phyloP scores from a whole-genome alignment of 208 protist species.

The Leishmania gerbilli region DNA sequence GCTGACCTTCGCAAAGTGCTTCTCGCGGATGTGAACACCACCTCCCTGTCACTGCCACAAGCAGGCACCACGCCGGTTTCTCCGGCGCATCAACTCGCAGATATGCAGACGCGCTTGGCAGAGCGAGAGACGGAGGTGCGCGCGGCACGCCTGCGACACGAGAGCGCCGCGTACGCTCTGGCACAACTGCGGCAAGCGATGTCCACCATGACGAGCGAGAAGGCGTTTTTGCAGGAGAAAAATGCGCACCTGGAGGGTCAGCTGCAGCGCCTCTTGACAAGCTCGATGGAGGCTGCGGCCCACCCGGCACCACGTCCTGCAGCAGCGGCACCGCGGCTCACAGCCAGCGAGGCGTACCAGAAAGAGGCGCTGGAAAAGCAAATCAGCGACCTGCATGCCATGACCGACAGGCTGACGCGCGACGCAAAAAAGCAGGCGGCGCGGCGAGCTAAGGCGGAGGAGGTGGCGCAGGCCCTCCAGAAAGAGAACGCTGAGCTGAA shows the following conservation, averaged over 20 bases:
- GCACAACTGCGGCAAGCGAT: constrained; percentile 29
- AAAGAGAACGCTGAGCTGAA: constrained; percentile 50
- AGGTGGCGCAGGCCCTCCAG: constrained; percentile 22
- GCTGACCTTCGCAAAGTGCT: constrained; percentile 14
- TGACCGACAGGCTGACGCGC: constrained; percentile 28
- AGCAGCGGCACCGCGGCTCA: constrained; percentile 2
- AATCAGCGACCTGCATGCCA: constrained; percentile 35
- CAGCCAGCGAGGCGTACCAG: constrained; percentile 35
- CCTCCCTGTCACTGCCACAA: background rate
- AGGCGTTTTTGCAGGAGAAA: constrained; percentile 50
- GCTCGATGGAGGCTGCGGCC: constrained; percentile 12
- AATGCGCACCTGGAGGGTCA: constrained; percentile 70
- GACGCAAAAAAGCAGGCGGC: constrained; percentile 21
- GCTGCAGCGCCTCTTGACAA: constrained; percentile 58
- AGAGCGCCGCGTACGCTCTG: constrained; percentile 32
- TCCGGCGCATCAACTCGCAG: constrained; percentile 1
- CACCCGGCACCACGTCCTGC: background rate
- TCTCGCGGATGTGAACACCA: background rate
- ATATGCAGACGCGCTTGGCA: constrained; percentile 16
- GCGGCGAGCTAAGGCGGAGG: constrained; percentile 24
- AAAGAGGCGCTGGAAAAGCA: constrained; percentile 45
- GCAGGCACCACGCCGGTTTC: background rate
- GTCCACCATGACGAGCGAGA: constrained; percentile 30
- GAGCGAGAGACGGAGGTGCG: constrained; percentile 8
- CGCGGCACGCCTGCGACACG: constrained; percentile 12